Evolutionary conservation across 805 yeast genomes (phyloP).

Genomic region (Candida dajiaensis): DNA sequence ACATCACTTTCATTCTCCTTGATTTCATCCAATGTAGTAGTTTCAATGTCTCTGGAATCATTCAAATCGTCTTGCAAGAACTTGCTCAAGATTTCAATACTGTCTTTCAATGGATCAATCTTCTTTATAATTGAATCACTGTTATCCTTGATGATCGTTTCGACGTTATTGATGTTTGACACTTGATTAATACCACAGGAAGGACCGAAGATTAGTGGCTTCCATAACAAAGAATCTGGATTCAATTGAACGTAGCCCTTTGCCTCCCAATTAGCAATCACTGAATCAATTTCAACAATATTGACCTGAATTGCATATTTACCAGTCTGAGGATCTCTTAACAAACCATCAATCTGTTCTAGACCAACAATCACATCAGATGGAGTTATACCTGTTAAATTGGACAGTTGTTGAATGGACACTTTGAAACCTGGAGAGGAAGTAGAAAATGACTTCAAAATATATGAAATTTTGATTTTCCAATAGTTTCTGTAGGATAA

Average conservation of each 20-base stretch:
- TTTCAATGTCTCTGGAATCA: slow-evolving; percentile 56
- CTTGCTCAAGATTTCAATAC: slow-evolving; percentile 50
- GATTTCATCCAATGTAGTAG: slow-evolving; percentile 46
- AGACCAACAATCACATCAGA: slow-evolving; percentile 85
- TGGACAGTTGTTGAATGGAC: slow-evolving; percentile 58
- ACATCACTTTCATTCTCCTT: slow-evolving; percentile 18
- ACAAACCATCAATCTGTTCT: slow-evolving; percentile 65
- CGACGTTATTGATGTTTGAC: slow-evolving; percentile 28
- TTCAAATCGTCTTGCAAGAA: slow-evolving; percentile 65
- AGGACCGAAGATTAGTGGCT: slow-evolving; percentile 77
- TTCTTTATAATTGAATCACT: slow-evolving; percentile 3
- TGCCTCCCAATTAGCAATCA: slow-evolving; percentile 44
- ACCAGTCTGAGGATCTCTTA: slow-evolving; percentile 37
- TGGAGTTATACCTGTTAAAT: slow-evolving; percentile 76
- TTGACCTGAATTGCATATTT: slow-evolving; percentile 52
- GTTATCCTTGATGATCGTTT: slow-evolving; percentile 15
- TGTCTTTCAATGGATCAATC: slow-evolving; percentile 32
- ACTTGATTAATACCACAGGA: slow-evolving; percentile 71
- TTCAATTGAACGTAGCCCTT: slow-evolving; percentile 50
- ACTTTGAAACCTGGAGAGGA: slow-evolving; percentile 17
- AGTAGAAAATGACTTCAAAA: slow-evolving; percentile 16
- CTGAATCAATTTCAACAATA: slow-evolving; percentile 33
- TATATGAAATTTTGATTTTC: slow-evolving; percentile 58
- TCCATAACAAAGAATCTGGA: slow-evolving; percentile 61
- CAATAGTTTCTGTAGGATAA: slow-evolving; percentile 84